Percentiles rank a stretch among this genome's conserved stretches.
phyloP scores from a whole-genome alignment of 2,329 filamentous ascomycete species.

The Alternaria longipes region DNA sequence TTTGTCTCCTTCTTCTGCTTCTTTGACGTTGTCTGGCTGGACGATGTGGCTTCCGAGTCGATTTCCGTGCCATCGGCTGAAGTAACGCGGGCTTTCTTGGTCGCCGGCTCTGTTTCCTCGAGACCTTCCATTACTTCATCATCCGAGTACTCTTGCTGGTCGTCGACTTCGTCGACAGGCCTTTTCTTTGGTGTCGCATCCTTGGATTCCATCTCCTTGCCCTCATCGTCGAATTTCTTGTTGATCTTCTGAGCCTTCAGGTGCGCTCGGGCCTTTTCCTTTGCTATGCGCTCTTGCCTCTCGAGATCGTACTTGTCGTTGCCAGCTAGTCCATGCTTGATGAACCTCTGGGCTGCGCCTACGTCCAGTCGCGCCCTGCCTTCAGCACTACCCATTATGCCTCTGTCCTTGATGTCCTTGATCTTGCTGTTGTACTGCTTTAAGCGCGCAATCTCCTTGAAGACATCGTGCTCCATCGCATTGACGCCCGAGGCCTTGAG shows the following conservation, averaged over 20 bases:
- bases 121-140: constrained; percentile 21
- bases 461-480: constrained; percentile 85
- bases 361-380: constrained; percentile 65
- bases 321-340: constrained; percentile 77
- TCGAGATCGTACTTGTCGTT: constrained; percentile 57
- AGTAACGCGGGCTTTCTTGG: constrained; percentile 22
- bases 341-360: constrained; percentile 79
- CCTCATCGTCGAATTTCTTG: constrained; percentile 42
- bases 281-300: constrained; percentile 47
- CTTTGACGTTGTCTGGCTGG: constrained; percentile 1
- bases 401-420: constrained; percentile 70
- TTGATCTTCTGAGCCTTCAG: constrained; percentile 36
- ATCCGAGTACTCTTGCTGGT: constrained; percentile 19
- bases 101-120: constrained; percentile 19
- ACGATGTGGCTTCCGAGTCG: constrained; percentile 12
- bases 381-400: constrained; percentile 60
- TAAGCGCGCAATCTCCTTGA: constrained; percentile 83
- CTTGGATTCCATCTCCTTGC: constrained; percentile 27
- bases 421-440: constrained; percentile 95
- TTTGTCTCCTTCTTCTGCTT: constrained; percentile 3
- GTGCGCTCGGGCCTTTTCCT: constrained; percentile 45
- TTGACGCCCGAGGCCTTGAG: constrained; percentile 80
- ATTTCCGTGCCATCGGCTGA: constrained; percentile 19
- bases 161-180: constrained; percentile 29
- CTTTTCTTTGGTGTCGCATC: constrained; percentile 38